Base-by-base conservation (phyloP, 306 rosid genomes). In the Trifolium pratense region DNA sequence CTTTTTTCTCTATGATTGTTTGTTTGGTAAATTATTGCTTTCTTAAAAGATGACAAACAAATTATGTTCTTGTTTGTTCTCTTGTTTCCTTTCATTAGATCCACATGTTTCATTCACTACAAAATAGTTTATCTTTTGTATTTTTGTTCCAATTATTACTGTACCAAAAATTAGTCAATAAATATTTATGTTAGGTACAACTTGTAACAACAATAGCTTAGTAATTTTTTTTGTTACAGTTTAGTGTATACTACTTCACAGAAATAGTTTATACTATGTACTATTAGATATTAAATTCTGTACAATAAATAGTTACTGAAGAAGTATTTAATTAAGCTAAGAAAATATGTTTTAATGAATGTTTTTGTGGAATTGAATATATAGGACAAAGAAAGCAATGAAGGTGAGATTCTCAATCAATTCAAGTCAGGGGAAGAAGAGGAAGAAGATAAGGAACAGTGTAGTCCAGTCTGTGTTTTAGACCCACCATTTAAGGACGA, bases 381-480 rank as follows among this genome's bases (percentile, higher is more conserved):
- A 26, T 46, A 89, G 94, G 88, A 79, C 49, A 81, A 81, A 48
- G 85, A 68, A 40, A 80, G 71, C 36, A 75, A 73, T 1, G 80
- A 57, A 68, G 66, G 7, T 11, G 88, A 80, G 80, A 73, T 77
- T 25, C 37, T 75, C 26, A 58, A 84, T 40, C 82, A 84, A 67
- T 73, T 81, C 25, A 70, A 77, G 51, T 60, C 81, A 63, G 90
- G 79, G 39, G 91, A 84, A 42, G 87, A 82, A 74, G 92, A 82
- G 74, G 93, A 90, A 62, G 99, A 95, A 71, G 97, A 95, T 74
- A 91, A 95, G 70, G 99, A 95, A 73, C 99, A 90, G 59, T 84
- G 86, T 73, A 95, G 99, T 75, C 99, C 99, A 2, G 97, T 95
- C n/a, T 91, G 92, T 7, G 91, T 95, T 15, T 83, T 95, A 85